Conservation (phyloP, 352 stramenopile species). For the Elongisporangium prolatum region DNA sequence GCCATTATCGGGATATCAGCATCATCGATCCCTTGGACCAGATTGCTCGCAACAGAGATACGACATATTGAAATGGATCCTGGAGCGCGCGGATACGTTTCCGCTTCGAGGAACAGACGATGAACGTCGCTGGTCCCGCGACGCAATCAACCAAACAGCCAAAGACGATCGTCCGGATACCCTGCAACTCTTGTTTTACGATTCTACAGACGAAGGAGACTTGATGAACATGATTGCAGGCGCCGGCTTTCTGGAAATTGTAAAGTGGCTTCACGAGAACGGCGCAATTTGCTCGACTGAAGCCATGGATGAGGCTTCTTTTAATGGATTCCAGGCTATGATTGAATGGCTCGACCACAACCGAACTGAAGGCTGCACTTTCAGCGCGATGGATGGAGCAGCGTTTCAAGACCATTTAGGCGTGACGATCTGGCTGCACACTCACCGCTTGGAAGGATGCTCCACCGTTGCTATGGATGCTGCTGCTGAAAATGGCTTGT, state of each 20-base stretch:
- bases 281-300: conserved; percentile 27
- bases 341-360: conserved; percentile 44
- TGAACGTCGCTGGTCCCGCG: conserved; percentile 21
- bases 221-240: conserved; percentile 43
- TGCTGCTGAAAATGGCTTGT: not conserved
- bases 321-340: conserved; percentile 39
- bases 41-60: conserved; percentile 27
- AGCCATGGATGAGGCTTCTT: conserved; percentile 46
- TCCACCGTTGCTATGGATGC: not conserved
- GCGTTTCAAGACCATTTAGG: conserved; percentile 16
- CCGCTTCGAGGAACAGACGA: conserved; percentile 11
- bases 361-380: conserved; percentile 17
- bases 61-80: conserved; percentile 32
- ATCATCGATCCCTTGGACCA: conserved; percentile 27
- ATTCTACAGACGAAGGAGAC: conserved; percentile 29
- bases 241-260: conserved; percentile 34
- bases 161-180: conserved; percentile 26
- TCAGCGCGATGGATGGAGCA: conserved; percentile 15
- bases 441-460: conserved; percentile 6
- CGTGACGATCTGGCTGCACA: conserved; percentile 16
- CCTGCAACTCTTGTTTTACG: conserved; percentile 36
- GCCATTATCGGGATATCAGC: conserved; percentile 12
- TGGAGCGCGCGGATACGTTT: conserved; percentile 3
- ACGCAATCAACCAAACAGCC: conserved; percentile 37
- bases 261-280: conserved; percentile 41